Base-by-base conservation (phyloP, 495 filamentous ascomycete genomes). In the Hypoxylon lienhwacheense region DNA sequence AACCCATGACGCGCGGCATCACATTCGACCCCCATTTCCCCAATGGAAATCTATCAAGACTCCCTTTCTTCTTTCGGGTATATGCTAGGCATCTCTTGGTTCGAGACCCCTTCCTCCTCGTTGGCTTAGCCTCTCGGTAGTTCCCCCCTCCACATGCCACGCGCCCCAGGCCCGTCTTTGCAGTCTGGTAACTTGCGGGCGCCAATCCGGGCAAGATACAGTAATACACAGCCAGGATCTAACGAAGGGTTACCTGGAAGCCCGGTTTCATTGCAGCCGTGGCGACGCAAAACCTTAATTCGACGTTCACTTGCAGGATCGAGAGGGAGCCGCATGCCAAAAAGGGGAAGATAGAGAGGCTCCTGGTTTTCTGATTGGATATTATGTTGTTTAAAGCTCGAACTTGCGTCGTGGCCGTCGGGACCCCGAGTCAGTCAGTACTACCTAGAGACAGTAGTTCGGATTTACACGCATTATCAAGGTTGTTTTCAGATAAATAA, bases 231-330 rank as follows among this genome's bases (percentile, higher is more conserved):
- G 58, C 58, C 52, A 52, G 48, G 58, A 55, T 42, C 47, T 42
- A 42, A 36, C 37, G 52, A 33, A 48, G 52, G 51, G 36, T 48
- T 22, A 31, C 55, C 48, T 47, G 47, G 47, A 42, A 24, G 12
- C 28, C 29, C 22, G 35, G 34, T n/a, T 35, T 59, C 31, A 31
- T 31, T 56, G 53, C 47, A 52, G 36, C 43, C 22, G 52, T 48
- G 52, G 58, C 58, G 37, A 61, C 56, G 58, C 58, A 45, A 53
- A 61, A 61, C 47, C 43, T 61, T 61, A 61, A 56, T 61, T 53
- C 14, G 35, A 61, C 58, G 42, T 53, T 37, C 1, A 19, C n/a
- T n/a, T 33, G 36, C 21, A 44, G 47, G 25, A 39, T 24, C 14
- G 20, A 39, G 14, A 25, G 37, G 56, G 52, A 61, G 58, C 58